Evolutionary conservation across 108 stramenopile species (phyloP).

Genomic region (Pseudonitzschia pungens): DNA sequence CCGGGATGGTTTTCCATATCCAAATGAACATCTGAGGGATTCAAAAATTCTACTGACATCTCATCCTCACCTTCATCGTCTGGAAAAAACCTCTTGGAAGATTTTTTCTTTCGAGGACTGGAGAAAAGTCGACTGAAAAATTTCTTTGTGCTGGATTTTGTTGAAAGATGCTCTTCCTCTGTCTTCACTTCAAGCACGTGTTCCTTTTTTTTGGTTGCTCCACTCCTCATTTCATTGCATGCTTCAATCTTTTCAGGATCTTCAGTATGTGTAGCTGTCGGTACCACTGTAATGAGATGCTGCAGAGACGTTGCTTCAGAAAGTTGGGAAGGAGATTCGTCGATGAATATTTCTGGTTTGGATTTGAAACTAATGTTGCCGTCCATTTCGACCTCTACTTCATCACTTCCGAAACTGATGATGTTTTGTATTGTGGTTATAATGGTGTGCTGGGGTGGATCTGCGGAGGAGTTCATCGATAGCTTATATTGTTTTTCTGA

Average conservation of each 20-base stretch:
- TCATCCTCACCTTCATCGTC: not conserved
- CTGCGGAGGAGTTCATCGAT: not conserved
- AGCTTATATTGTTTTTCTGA: not conserved
- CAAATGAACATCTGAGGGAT: constrained; percentile 15
- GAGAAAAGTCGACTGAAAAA: constrained; percentile 2
- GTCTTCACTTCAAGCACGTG: not conserved
- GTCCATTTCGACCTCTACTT: not conserved
- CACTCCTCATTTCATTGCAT: not conserved
- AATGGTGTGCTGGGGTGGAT: not conserved
- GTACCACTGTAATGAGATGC: not conserved
- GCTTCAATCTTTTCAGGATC: not conserved
- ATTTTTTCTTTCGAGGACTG: not conserved
- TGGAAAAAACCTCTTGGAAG: not conserved
- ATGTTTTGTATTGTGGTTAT: not conserved
- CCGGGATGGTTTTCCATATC: constrained; percentile 15
- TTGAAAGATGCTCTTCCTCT: not conserved
- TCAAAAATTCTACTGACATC: constrained; percentile 2
- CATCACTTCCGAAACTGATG: not conserved
- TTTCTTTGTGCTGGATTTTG: not conserved
- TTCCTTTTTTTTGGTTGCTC: not conserved
- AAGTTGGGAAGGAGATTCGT: not conserved
- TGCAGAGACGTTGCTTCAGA: not conserved
- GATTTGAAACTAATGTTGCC: not conserved
- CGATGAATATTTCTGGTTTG: not conserved
- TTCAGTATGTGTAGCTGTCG: not conserved